Evolutionary conservation across 2,329 filamentous ascomycete genomes (phyloP), one percentile per base, ranked within the genome.

Genomic region (Hortaea sp.): DNA sequence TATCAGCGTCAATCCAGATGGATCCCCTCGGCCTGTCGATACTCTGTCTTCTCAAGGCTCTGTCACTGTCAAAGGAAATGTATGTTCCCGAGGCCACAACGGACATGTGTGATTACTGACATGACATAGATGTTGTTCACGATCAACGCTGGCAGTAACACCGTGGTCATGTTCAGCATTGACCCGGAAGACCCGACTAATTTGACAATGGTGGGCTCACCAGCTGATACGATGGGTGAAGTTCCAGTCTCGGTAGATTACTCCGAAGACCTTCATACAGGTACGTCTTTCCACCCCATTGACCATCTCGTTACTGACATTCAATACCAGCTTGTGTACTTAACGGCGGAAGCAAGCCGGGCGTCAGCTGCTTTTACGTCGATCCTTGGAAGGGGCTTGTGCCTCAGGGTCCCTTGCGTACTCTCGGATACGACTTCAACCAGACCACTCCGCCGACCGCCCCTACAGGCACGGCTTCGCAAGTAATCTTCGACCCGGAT

Each of bases 401-500:
- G 20, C 20, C 49, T 13, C 29, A 30, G 9, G 50, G 50, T 9
- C 29, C 40, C 11, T 31, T 53, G 20, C 45, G 45, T 28, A 7
- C 39, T 20, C 44, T 53, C 32, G 29, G 41, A 38, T 43, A 43
- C 2, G 40, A 39, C 30, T 41, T 53, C 30, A 43, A 50, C 41
- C 32, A 54, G 43, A 49, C 49, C 6, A 54, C 47, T 10, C 52
- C 52, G 4, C 45, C 52, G 42, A 42, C 37, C 9, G 48, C 46
- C 6, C 49, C 50, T 39, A 45, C 52, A 32, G 42, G 41, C 29
- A 41, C 47, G 3, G 48, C 49, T 6, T 38, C 51, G 6, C 40
- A 55, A 34, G 43, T 55, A 13, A 29, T 49, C 13, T 55, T 55
- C 53, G 52, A 41, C 31, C 53, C 53, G 20, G 48, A 49, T 35